Conservation (phyloP, 176 grass and related monocot species). For the Lolium rigidum region DNA sequence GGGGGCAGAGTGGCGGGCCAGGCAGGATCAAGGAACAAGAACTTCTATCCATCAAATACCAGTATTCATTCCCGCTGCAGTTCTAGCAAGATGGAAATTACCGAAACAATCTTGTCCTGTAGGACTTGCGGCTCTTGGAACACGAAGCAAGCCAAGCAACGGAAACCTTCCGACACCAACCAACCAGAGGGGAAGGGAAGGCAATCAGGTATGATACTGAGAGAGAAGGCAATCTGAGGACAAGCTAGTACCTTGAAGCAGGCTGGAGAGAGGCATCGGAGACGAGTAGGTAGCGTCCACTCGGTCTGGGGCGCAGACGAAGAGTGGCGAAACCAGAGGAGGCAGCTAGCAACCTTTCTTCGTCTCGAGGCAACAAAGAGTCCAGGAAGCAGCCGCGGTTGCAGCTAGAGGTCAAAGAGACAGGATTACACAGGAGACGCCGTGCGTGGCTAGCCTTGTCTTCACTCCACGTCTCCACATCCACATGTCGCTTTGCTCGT, state of each 20-base stretch:
- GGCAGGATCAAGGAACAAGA: constrained; percentile 5
- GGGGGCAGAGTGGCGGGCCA: not conserved
- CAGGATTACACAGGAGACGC: not conserved
- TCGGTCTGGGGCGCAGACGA: not conserved
- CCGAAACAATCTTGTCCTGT: not conserved
- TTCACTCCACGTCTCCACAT: constrained; percentile 10
- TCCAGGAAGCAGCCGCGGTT: not conserved
- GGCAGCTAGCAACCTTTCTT: constrained; percentile 36
- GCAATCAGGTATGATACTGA: not conserved
- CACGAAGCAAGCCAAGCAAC: not conserved
- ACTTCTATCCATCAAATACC: not conserved
- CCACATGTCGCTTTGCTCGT: not conserved
- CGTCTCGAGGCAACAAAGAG: constrained; percentile 23
- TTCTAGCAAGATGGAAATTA: not conserved
- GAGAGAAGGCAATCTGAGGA: not conserved
- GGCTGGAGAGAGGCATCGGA: constrained; percentile 49
- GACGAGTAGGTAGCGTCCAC: constrained; percentile 6
- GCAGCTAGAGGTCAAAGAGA: constrained; percentile 38
- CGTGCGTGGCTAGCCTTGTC: not conserved
- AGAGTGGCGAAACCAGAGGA: not conserved
- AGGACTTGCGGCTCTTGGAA: not conserved
- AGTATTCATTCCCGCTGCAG: not conserved
- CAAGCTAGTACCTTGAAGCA: constrained; percentile 31
- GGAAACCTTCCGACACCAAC: not conserved
- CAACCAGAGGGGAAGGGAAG: not conserved